Evolutionary conservation across 208 protist species (phyloP).

Genomic region (Trichomonas gallinae): DNA sequence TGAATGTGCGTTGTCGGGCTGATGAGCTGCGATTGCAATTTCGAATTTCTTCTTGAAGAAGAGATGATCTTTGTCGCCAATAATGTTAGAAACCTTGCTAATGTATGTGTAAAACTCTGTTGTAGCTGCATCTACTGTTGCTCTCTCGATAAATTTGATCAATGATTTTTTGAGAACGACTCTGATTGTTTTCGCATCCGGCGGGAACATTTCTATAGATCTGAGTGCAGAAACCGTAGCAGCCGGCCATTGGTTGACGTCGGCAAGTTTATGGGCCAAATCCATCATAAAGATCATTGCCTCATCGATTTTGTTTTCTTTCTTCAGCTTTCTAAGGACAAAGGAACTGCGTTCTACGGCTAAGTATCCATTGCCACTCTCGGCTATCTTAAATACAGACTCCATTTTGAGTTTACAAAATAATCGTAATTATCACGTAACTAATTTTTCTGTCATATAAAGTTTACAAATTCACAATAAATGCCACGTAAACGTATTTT

Average conservation of each 20-base stretch:
- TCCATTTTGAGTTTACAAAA: neutral
- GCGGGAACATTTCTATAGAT: neutral
- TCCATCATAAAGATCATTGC: neutral
- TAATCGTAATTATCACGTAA: too few species aligned
- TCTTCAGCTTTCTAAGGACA: neutral
- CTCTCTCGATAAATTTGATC: neutral
- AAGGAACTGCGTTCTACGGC: neutral
- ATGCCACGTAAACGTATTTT: too few species aligned
- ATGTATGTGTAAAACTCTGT: neutral
- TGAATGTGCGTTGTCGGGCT: neutral
- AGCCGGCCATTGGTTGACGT: neutral
- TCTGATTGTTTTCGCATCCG: neutral
- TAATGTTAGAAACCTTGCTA: neutral
- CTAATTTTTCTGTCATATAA: too few species aligned
- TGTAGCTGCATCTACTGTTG: neutral
- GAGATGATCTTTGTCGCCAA: neutral
- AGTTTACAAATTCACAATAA: too few species aligned
- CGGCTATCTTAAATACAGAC: neutral
- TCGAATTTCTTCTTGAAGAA: neutral
- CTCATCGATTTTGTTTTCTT: neutral
- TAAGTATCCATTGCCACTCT: neutral
- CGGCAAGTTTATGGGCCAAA: neutral
- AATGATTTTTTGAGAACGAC: neutral
- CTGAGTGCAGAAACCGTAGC: neutral
- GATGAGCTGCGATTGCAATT: neutral